Evolutionary conservation across 371 early-diverging fungal genomes (phyloP), one percentile per base, ranked within the genome.

Genomic region (Massospora cicadina): DNA sequence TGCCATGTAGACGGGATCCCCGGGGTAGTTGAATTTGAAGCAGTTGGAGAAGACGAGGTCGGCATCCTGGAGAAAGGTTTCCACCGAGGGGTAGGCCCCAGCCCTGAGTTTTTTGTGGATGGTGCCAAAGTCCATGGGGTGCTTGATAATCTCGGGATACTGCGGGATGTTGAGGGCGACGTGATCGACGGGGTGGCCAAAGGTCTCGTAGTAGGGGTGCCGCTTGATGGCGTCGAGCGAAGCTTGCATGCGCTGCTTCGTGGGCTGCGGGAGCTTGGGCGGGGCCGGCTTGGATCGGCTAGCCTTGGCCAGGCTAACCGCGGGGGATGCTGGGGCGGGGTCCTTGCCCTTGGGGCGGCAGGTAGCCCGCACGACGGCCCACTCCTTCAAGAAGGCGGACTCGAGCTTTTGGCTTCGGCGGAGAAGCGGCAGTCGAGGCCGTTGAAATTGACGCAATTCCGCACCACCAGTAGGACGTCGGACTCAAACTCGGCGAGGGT

Each of bases 371-470:
- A 57, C 27, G 3, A 57, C 27, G 3, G 57, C 57, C 62, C 62
- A 62, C 26, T 62, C 62, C 25, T 31, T 26, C 17, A 43, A n/a
- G 53, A 62, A 62, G 3, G 23, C 24, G 24, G 23, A 25, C 26
- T 62, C 62, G 7, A 62, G 10, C 43, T 62, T 62, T 30, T 33
- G 23, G 62, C 62, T 23, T 62, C 62, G 12, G 31, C 62, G 12
- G 28, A 24, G 43, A 33, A 62, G 43, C 24, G 53, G 43, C 33
- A 23, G 2, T 62, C 62, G 32, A 43, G 12, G 21, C 62, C 62
- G 69, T 99, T 99, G 76, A 94, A 99, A 0, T 74, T 74, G 67
- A 86, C 90, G 74, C 99, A 98, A 75, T 99, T 99, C 55, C 78
- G 75, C 69, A 98, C 81, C 78, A 95, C 89, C 10, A 92, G 77